These are phyloP conservation scores for Ophiostoma perfectum DNA, from an alignment of 2,329 filamentous ascomycete species.

Conservation along the genomic window DNA sequence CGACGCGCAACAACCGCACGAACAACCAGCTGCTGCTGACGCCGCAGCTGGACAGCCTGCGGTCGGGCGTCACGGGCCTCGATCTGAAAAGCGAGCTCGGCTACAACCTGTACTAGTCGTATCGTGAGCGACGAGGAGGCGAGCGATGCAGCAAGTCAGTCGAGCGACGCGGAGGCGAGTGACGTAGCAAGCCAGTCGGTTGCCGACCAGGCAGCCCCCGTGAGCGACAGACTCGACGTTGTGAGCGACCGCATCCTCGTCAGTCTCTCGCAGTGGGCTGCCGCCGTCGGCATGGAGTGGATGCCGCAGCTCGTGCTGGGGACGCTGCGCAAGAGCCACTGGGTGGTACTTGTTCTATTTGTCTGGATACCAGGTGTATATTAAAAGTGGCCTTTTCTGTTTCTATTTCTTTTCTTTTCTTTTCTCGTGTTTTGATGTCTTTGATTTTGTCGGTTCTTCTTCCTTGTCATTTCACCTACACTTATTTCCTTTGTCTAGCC, in stretches of 20 bases:
- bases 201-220: background rate
- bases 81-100: conserved; percentile 32
- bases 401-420: background rate
- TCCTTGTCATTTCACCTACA: background rate
- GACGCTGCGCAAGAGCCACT: background rate
- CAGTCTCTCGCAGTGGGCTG: background rate
- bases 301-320: background rate
- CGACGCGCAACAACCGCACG: conserved; percentile 19
- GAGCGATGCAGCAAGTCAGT: conserved; percentile 3
- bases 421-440: background rate
- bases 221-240: background rate
- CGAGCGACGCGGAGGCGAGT: background rate
- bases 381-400: conserved; percentile 10
- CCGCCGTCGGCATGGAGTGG: background rate
- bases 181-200: background rate
- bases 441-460: background rate
- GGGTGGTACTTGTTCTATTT: conserved; percentile 15
- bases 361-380: conserved; percentile 23
- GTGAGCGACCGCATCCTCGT: background rate
- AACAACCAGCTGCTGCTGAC: conserved; percentile 25
- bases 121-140: background rate
- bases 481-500: conserved; percentile 6
- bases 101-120: conserved; percentile 29
- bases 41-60: conserved; percentile 24
- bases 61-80: conserved; percentile 29